Conservation (phyloP, 2,329 filamentous ascomycete genomes). For the Diaporthe nobilis region DNA sequence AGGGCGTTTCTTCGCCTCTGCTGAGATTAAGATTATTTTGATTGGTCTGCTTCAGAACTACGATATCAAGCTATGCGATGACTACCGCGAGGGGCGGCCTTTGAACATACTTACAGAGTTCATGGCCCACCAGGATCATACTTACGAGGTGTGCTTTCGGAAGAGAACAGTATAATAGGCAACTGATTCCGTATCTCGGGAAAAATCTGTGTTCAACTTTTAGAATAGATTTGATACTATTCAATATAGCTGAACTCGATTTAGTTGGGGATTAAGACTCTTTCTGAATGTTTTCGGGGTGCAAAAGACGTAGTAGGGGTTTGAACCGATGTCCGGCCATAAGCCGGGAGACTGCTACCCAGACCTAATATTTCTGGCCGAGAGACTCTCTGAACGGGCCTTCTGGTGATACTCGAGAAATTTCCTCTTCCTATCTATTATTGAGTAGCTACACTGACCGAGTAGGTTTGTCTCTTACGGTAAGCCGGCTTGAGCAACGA, state of each 20-base stretch:
- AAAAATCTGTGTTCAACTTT: background rate
- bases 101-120: background rate
- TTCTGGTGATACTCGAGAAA: too few species aligned
- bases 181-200: background rate
- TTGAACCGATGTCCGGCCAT: background rate
- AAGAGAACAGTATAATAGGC: background rate
- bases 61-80: slow-evolving; percentile 4
- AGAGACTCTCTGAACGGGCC: too few species aligned
- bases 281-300: background rate
- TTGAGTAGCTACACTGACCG: too few species aligned
- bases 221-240: background rate
- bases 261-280: too few species aligned
- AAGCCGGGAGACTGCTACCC: background rate
- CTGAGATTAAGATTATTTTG: slow-evolving; percentile 27
- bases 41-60: background rate
- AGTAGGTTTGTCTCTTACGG: too few species aligned
- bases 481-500: too few species aligned
- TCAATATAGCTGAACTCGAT: background rate
- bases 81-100: background rate
- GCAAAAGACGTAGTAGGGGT: background rate
- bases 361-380: background rate
- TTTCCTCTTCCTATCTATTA: too few species aligned
- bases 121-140: background rate
- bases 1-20: slow-evolving; percentile 16
- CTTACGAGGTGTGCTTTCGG: background rate